Evolutionary conservation across 208 protist species (phyloP), one percentile per base, ranked within the genome.

Genomic region (Acanthamoeba lenticulata): DNA sequence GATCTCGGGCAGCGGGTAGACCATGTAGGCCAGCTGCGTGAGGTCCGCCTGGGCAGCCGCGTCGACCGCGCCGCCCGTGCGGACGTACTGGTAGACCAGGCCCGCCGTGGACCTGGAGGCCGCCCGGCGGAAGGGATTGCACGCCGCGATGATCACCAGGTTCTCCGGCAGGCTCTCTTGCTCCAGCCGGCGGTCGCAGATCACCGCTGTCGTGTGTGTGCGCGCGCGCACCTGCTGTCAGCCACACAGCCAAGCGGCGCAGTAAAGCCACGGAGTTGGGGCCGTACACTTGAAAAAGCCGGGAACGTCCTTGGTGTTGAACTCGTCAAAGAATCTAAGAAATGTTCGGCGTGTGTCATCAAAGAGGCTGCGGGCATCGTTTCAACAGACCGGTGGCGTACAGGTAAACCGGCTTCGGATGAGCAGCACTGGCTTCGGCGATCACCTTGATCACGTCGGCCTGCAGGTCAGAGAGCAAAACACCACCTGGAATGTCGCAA

Each of bases 101-200:
- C 40, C 27, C 21, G 34, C 40, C 2, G 57, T 49, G n/a, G 40
- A 36, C 17, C 5, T 90, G n/a, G 44, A 36, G 81, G 21, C 32
- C 9, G 13, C n/a, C 55, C 19, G 90, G 32, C 89, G 57, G 29
- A 88, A 94, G 32, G 90, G 90, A 24, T 94, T 94, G 72, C 90
- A 94, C 0, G 90, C 90, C 1, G 47, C 57, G 27, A 94, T 24
- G 6, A 94, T 2, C 24, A 27, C 4, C 13, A 94, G 11, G 90
- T 57, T 57, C 34, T 94, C 27, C 15, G 13, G 90, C 13, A 94
- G 9, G 2, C 40, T 5, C 62, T 11, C 4, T 4, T 17, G 11
- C 9, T 36, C 2, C 21, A 81, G 24, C 24, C 9, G 65, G 27
- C 55, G 34, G 38, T 85, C 13, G 38, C 90, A 94, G 19, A 93